Conservation (phyloP, 2,329 filamentous ascomycete genomes). For the Fusarium udum region DNA sequence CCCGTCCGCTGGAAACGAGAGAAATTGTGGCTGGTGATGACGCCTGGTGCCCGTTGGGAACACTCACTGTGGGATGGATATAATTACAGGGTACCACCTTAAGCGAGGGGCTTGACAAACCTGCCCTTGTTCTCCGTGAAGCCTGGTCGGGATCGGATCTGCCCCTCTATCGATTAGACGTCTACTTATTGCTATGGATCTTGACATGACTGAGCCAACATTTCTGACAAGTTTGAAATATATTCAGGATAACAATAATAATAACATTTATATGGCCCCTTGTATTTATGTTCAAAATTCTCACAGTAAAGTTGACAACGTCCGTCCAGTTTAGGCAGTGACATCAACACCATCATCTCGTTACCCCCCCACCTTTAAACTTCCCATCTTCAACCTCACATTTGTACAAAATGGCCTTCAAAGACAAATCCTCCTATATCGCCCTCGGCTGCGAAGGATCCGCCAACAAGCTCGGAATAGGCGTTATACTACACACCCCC, state of each 20-base stretch:
- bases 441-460: conserved; percentile 82
- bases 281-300: not conserved
- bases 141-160: not conserved
- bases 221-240: not conserved
- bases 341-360: conserved; percentile 14
- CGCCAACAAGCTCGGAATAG: conserved; percentile 96
- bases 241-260: not conserved
- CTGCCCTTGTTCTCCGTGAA: conserved; percentile 4
- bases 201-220: not conserved
- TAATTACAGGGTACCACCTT: not conserved
- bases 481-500: conserved; percentile 82
- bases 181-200: conserved; percentile 11
- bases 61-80: conserved; percentile 5
- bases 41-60: not conserved
- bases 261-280: rapidly evolving
- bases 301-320: not conserved
- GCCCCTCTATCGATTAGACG: conserved; percentile 31
- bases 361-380: conserved; percentile 22
- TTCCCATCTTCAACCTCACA: conserved; percentile 9
- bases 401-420: conserved; percentile 34
- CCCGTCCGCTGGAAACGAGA: conserved; percentile 10
- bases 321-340: not conserved
- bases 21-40: conserved; percentile 26
- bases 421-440: conserved; percentile 56
- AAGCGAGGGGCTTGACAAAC: conserved; percentile 31